Conservation (phyloP, 106 monocot species). For the Agapanthus africanus region DNA sequence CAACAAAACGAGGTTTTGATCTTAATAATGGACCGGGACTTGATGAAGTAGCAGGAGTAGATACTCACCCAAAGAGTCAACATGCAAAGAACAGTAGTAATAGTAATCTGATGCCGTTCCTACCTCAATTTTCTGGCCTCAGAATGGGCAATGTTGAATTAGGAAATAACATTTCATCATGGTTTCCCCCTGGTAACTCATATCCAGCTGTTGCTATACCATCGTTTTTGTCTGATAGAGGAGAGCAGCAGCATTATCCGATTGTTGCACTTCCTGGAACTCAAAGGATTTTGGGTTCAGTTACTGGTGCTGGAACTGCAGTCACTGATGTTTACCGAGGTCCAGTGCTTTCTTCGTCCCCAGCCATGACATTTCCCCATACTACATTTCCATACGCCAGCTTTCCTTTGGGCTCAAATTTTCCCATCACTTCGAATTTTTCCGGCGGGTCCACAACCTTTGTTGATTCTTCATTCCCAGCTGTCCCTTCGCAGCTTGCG, state of each 20-base stretch:
- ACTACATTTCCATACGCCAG: constrained; percentile 61
- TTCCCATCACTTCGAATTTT: constrained; percentile 46
- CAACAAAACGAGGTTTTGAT: constrained; percentile 63
- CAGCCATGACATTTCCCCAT: constrained; percentile 61
- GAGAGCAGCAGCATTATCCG: constrained; percentile 54
- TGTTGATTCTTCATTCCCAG: constrained; percentile 47
- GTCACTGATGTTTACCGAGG: constrained; percentile 51
- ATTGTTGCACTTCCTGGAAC: constrained; percentile 45
- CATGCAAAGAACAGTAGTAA: constrained; percentile 29
- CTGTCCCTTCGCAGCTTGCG: constrained; percentile 39
- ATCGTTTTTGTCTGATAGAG: constrained; percentile 70
- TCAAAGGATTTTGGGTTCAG: constrained; percentile 53
- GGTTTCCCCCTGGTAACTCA: constrained; percentile 61
- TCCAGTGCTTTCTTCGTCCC: constrained; percentile 65
- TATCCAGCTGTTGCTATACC: constrained; percentile 66
- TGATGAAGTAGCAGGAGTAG: constrained; percentile 50
- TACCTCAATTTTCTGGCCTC: constrained; percentile 27
- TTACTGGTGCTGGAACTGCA: constrained; percentile 31
- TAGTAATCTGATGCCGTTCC: constrained; percentile 43
- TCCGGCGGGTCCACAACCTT: constrained; percentile 41
- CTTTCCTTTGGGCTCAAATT: constrained; percentile 60
- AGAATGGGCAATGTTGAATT: constrained; percentile 37
- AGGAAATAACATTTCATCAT: constrained; percentile 52
- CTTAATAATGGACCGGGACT: constrained; percentile 73
- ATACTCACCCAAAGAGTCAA: constrained; percentile 22